Evolutionary conservation across 331 rosid genomes (phyloP), one percentile per base, ranked within the genome.

Genomic region (Quercus tomentella): DNA sequence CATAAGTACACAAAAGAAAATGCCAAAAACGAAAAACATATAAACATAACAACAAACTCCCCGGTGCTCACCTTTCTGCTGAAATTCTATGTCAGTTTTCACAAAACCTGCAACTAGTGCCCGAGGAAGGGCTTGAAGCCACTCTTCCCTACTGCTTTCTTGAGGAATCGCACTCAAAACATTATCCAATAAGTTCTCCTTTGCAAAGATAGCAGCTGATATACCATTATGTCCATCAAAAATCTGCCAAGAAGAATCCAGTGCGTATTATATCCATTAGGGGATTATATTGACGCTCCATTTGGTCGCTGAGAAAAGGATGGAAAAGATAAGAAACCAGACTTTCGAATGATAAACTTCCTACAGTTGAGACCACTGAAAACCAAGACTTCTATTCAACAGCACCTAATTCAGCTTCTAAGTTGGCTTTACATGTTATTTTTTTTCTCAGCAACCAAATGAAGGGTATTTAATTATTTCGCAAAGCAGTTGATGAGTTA

Each of bases 151-250:
- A 84, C 91, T 90, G 81, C 79, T 83, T 81, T 92, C 99, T 89
- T 88, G 96, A 0, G 99, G 97, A 82, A 96, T 87, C 76, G 98
- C 99, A 86, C 94, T 93, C 90, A 96, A 82, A 70, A 96, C 92
- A 82, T 96, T 93, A 60, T 60, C 88, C 79, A 96, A 81, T 81
- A 96, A 79, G 71, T 86, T 92, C 82, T 96, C 99, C 85, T 91
- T 96, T 0, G 97, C 83, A 81, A 88, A 96, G 79, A 96, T 89
- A 76, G 99, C 99, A 65, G 99, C 99, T 26, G 99, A 96, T 80
- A 93, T 89, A 68, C 99, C 99, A 41, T 96, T 93, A 80, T 96
- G 99, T 84, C 99, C 99, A 58, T 96, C 99, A 87, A 96, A 96
- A 75, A 96, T 87, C 99, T 96, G 97, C 77, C 76, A 72, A 78